phyloP scores from a whole-genome alignment of 1,284 basidiomycete genomes.

The Cutaneotrichosporon sp. region DNA sequence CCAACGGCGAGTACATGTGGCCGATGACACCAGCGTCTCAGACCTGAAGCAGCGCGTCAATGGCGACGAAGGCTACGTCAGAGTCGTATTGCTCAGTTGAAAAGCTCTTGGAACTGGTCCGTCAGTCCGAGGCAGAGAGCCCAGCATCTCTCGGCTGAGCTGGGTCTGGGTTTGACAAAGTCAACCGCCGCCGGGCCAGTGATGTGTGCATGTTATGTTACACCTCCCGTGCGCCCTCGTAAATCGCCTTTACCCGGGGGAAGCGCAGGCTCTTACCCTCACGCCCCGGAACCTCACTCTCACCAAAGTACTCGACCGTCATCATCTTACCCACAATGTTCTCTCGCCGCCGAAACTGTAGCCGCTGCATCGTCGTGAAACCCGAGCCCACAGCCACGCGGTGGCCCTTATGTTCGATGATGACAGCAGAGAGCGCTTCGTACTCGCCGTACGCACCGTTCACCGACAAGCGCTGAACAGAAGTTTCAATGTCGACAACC shows the following conservation, averaged over 20 bases:
- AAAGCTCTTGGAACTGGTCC: no score
- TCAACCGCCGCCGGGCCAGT: no score
- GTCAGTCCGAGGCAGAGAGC: no score
- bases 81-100: no score
- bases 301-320: slow-evolving; percentile 51
- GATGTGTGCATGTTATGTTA: slow-evolving; percentile 11
- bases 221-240: slow-evolving; percentile 41
- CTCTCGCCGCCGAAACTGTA: slow-evolving; percentile 40
- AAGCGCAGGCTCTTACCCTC: slow-evolving; percentile 43
- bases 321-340: slow-evolving; percentile 49
- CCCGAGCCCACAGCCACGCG: slow-evolving; percentile 47
- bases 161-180: no score
- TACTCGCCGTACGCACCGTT: slow-evolving; percentile 41
- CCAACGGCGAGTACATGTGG: no score
- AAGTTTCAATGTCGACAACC: slow-evolving; percentile 34
- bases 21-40: no score
- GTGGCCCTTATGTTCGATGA: slow-evolving; percentile 45
- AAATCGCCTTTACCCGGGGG: slow-evolving; percentile 47
- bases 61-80: no score
- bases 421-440: slow-evolving; percentile 40
- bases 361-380: slow-evolving; percentile 43
- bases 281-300: slow-evolving; percentile 34
- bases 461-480: slow-evolving; percentile 37
- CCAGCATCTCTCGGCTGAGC: no score
- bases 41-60: no score